A percentile compares a stretch with the other conserved stretches of the same genome.
phyloP scores from a whole-genome alignment of 345 rosid species.

The Draba incana region DNA sequence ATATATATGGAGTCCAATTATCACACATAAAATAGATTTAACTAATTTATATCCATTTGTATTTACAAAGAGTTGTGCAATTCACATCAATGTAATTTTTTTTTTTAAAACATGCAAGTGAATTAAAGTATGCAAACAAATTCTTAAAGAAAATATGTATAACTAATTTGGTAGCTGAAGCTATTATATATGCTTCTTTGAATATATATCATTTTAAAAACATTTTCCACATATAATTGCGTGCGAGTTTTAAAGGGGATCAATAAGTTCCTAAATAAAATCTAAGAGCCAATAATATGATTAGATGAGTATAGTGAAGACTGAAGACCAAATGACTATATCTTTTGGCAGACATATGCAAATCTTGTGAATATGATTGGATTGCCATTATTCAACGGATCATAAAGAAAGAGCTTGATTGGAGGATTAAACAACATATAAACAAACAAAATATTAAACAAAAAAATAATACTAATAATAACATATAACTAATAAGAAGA shows the following conservation, averaged over 20 bases:
- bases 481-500: constrained; percentile 22
- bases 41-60: background rate
- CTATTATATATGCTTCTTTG: constrained; percentile 4
- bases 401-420: constrained; percentile 45
- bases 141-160: background rate
- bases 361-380: constrained; percentile 47
- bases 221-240: constrained; percentile 5
- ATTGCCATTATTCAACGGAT: constrained; percentile 41
- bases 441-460: constrained; percentile 23
- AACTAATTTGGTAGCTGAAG: constrained; percentile 22
- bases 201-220: too few species aligned
- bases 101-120: constrained; percentile 16
- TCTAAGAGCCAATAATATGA: constrained; percentile 37
- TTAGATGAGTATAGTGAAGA: constrained; percentile 37
- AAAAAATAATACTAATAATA: background rate
- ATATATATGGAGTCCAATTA: constrained; percentile 25
- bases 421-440: constrained; percentile 42
- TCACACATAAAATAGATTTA: constrained; percentile 23
- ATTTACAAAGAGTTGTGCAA: background rate
- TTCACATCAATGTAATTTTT: background rate
- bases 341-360: constrained; percentile 48
- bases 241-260: constrained; percentile 29
- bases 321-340: constrained; percentile 40
- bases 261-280: constrained; percentile 37
- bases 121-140: constrained; percentile 14